Evolutionary conservation across 805 yeast genomes (phyloP), one percentile per base, ranked within the genome.

Genomic region (Kodamaea restingae): DNA sequence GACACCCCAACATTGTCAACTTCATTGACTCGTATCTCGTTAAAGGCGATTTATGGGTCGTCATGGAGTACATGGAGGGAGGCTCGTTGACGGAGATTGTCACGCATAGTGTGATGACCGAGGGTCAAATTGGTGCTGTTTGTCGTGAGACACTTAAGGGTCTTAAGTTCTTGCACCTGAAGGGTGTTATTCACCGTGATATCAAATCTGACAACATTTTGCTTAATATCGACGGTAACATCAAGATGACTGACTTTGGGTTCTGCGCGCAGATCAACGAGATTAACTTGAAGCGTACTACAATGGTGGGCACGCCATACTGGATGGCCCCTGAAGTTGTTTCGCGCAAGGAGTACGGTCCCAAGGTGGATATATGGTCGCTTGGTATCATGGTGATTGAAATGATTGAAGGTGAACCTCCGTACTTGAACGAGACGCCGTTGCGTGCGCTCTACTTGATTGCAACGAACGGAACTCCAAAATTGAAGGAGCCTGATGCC

Each of bases 251-350:
- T 0, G 98, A 93, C 65, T 87, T 87, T 60, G 95, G 95, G 0
- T 93, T 91, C 67, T 93, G 98, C 66, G 99, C 98, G 0, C 95
- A 90, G 61, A 68, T 67, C 44, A 64, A 62, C 44, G 95, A 84
- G 48, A 75, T 77, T 39, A 84, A 85, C 48, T 70, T 84, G 40
- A 90, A 91, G 61, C 80, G 99, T 59, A 88, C 96, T 3, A 93
- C 99, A 4, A 88, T 93, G 95, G 98, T 93, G 12, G 99, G 99
- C 11, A 93, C 99, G 0, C 98, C 99, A 10, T 93, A 93, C 60
- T 93, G 99, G 99, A 93, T 93, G 99, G 99, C 99, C 0, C 99
- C 99, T 1, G 99, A 93, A 61, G 96, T 93, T 39, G 96, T 93
- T 18, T 80, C 90, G 14, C 79, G 95, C 51, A 90, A 88, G 60